Percentiles rank a stretch among this genome's conserved stretches.
Evolutionary conservation across 2,329 filamentous ascomycete genomes (phyloP).

Genomic region (Aspergillus sp.): DNA sequence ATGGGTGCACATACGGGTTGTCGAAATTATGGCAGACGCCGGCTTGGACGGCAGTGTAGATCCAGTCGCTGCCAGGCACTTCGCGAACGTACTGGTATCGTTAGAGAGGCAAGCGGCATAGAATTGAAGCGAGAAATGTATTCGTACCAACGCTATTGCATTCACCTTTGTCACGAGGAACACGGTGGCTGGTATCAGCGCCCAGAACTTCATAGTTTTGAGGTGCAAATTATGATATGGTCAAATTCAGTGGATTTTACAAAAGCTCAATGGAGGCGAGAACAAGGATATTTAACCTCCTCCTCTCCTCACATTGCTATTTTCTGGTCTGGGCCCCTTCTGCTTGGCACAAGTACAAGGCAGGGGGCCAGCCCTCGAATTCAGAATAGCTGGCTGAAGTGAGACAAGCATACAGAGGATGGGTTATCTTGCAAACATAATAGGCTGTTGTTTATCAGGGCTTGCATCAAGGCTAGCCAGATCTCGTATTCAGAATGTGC

Average conservation of each 20-base stretch:
- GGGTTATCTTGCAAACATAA: neutral
- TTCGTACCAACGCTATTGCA: neutral
- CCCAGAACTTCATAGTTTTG: neutral
- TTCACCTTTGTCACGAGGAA: neutral
- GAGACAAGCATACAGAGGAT: neutral
- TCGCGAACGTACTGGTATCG: neutral
- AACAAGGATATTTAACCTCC: neutral
- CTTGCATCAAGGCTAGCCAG: neutral
- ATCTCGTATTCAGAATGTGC: neutral
- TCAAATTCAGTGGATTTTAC: neutral
- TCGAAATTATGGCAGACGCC: neutral
- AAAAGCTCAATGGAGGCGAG: too few species aligned
- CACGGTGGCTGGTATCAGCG: neutral
- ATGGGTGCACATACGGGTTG: neutral
- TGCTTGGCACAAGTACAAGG: neutral
- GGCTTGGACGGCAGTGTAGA: neutral
- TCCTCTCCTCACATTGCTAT: neutral
- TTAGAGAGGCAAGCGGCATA: neutral
- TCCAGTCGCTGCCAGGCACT: neutral
- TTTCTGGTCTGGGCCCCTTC: neutral
- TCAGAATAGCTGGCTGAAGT: neutral
- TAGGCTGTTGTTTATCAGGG: neutral
- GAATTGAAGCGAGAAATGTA: neutral
- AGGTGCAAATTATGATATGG: neutral
- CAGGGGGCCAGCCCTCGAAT: neutral